These are phyloP conservation scores for Euphorbia lathyris DNA, from an alignment of 345 rosid genomes.

Conservation along the genomic window DNA sequence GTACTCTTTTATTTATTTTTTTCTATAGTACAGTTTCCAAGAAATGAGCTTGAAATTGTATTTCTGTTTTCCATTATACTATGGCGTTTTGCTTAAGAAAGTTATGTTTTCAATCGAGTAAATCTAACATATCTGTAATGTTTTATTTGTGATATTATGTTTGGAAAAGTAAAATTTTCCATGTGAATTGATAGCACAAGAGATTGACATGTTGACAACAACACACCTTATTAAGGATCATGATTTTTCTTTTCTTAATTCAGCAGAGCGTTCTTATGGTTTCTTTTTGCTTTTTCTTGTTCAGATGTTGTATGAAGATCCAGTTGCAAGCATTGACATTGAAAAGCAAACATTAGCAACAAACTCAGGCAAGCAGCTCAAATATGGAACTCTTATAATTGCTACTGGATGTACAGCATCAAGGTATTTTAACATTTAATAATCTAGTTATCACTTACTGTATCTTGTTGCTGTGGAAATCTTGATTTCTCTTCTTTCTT, in stretches of 20 bases:
- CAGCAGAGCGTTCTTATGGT: not conserved
- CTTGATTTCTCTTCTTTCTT: constrained; percentile 17
- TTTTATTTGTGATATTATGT: not conserved
- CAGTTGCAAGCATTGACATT: constrained; percentile 62
- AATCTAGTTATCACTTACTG: not conserved
- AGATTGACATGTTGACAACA: not conserved
- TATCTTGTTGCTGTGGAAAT: not conserved
- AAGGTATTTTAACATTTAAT: constrained; percentile 45
- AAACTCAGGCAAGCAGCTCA: constrained; percentile 76
- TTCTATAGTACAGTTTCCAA: not conserved
- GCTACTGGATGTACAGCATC: constrained; percentile 95
- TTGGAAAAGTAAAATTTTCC: not conserved
- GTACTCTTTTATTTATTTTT: constrained; percentile 21
- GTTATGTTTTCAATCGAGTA: not conserved
- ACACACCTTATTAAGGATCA: not conserved
- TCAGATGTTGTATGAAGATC: constrained; percentile 85
- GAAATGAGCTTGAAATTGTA: not conserved
- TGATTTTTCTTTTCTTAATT: not conserved
- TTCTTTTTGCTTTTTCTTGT: not conserved
- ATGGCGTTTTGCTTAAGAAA: not conserved
- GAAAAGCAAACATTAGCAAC: constrained; percentile 79
- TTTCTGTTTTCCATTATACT: not conserved
- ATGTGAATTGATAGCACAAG: not conserved
- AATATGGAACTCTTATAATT: constrained; percentile 81
- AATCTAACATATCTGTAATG: not conserved